Conservation (phyloP, 805 yeast genomes). For the Starmerella tilneyi region DNA sequence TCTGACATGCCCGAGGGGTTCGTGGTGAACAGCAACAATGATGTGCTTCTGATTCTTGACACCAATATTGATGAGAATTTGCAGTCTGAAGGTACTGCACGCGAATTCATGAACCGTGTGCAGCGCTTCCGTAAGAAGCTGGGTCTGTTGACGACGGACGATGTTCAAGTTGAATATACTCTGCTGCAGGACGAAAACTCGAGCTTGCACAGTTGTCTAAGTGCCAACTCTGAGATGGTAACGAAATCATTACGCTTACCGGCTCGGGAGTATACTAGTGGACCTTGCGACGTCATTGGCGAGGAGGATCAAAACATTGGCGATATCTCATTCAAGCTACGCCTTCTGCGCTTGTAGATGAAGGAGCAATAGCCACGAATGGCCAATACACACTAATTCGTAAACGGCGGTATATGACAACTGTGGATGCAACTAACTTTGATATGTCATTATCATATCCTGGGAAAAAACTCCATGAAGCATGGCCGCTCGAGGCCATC, state of each 20-base stretch:
- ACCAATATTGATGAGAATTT: constrained; percentile 78
- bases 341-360: constrained; percentile 51
- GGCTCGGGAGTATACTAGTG: constrained; percentile 39
- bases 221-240: constrained; percentile 56
- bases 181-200: constrained; percentile 47
- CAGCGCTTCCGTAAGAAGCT: constrained; percentile 96
- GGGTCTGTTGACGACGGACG: constrained; percentile 90
- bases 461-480: no score
- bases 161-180: constrained; percentile 74
- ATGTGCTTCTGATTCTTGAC: constrained; percentile 82
- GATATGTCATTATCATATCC: no score
- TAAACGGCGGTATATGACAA: neutral
- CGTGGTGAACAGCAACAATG: constrained; percentile 80
- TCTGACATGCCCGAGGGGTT: constrained; percentile 49
- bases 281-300: constrained; percentile 48
- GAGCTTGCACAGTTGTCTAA: constrained; percentile 46
- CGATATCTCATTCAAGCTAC: constrained; percentile 66
- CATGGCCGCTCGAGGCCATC: no score
- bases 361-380: neutral
- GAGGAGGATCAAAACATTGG: constrained; percentile 79
- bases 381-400: neutral
- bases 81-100: constrained; percentile 87
- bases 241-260: constrained; percentile 67
- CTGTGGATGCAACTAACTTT: no score
- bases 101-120: constrained; percentile 93